Percentiles rank a stretch among this genome's conserved stretches.
Evolutionary conservation across 2,329 filamentous ascomycete species (phyloP).

Genomic region (Scorias spongiosa): DNA sequence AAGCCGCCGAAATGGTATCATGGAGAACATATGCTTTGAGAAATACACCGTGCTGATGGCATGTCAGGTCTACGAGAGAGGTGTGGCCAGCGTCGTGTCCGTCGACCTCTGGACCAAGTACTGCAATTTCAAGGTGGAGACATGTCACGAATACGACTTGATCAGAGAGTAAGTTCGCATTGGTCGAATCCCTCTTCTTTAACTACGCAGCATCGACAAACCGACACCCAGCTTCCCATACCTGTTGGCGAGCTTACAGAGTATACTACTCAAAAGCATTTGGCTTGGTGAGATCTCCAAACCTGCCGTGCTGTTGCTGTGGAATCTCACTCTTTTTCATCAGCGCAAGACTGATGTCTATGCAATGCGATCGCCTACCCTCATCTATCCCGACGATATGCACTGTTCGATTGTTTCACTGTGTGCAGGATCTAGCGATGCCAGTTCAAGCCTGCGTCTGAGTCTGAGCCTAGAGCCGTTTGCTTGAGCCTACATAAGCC

Average conservation of each 20-base stretch:
- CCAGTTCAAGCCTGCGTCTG: background rate
- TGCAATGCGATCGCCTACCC: background rate
- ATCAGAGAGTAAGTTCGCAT: conserved; percentile 96
- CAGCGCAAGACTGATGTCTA: background rate
- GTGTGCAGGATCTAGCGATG: background rate
- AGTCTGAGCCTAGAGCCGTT: background rate
- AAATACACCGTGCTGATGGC: conserved; percentile 14
- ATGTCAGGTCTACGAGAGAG: conserved; percentile 76
- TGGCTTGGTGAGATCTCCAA: conserved; percentile 16
- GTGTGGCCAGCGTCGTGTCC: conserved; percentile 79
- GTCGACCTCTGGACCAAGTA: conserved; percentile 97
- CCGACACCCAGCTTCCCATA: conserved; percentile 1
- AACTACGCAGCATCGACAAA: conserved; percentile 7
- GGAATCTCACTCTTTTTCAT: background rate
- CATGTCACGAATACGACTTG: conserved; percentile 81
- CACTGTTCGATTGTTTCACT: background rate
- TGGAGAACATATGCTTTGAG: conserved; percentile 3
- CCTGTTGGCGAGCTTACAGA: conserved; percentile 19
- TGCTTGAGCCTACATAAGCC: background rate
- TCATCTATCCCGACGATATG: background rate
- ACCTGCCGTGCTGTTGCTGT: conserved; percentile 1
- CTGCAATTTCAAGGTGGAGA: conserved; percentile 95
- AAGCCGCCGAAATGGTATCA: conserved; percentile 87
- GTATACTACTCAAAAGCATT: background rate
- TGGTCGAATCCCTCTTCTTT: conserved; percentile 42